Conservation (phyloP, 1,284 basidiomycete species). For the Meira miltonrushii region DNA sequence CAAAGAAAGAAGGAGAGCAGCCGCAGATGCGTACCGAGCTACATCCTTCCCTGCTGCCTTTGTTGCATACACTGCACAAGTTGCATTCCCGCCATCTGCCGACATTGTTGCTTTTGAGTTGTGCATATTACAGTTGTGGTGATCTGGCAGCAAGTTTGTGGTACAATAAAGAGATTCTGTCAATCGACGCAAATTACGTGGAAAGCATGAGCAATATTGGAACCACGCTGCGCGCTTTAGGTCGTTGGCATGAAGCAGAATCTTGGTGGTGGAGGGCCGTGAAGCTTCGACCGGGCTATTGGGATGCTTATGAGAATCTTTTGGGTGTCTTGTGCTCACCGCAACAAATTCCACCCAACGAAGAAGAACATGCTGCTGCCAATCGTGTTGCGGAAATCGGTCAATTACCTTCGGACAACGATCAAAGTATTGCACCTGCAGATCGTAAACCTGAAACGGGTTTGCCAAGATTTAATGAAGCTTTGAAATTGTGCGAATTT, state of each 20-base stretch:
- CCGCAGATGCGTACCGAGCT: conserved; percentile 16
- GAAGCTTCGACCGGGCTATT: conserved; percentile 55
- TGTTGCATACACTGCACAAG: conserved; percentile 43
- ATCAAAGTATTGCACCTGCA: too few relatives aligned
- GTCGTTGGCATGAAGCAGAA: conserved; percentile 54
- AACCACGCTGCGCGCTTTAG: conserved; percentile 56
- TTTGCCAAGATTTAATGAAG: conserved; percentile 49
- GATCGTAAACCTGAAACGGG: neutral
- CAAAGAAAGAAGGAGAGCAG: conserved; percentile 2
- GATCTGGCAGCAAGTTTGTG: conserved; percentile 45
- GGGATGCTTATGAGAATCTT: conserved; percentile 56
- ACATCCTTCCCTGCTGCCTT: conserved; percentile 43
- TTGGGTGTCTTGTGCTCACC: conserved; percentile 55
- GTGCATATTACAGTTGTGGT: conserved; percentile 44
- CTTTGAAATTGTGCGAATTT: conserved; percentile 53
- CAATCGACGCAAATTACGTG: conserved; percentile 54
- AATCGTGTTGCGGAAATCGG: conserved; percentile 1
- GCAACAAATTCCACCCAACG: conserved; percentile 8
- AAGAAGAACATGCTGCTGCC: neutral
- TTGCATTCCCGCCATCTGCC: conserved; percentile 43
- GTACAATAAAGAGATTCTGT: conserved; percentile 52
- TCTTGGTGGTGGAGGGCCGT: conserved; percentile 58
- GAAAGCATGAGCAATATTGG: conserved; percentile 57
- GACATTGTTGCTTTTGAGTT: conserved; percentile 43
- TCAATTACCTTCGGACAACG: neutral